Base-by-base conservation (phyloP, 2,329 filamentous ascomycete genomes). In the Sporothrix brasiliensis region DNA sequence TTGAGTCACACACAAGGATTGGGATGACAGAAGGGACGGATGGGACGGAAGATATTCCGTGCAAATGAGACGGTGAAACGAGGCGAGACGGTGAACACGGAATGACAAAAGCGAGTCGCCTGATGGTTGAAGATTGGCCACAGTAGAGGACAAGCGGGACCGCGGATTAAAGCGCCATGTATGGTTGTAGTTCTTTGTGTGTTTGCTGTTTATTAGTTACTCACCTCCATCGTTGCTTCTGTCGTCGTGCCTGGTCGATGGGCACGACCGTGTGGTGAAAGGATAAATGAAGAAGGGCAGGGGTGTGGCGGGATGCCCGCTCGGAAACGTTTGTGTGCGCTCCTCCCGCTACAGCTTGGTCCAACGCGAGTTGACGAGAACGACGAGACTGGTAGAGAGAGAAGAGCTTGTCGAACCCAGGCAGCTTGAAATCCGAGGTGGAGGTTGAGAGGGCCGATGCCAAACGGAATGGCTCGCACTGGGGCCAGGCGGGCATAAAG, bases 201-300 rank as follows among this genome's bases (percentile, higher is more conserved):
- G 13, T 34, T 50, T 34, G 11, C 11, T 50, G 24, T 39, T 14
- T 69, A 27, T 69, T 50, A 63, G 53, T 69, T 53, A 44, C 68
- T 69, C 56, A 69, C 68, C 68, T 69, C 68, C 68, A 69, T 69
- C 21, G 27, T 69, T 69, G 10, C 21, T 44, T 53, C 30, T 54
- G 54, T 66, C 27, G 63, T 52, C 14, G 44, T 66, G 14, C 44
- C 44, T 11, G 49, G 24, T 24, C 47, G 4, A 27, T 39, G 27
- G 13, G 34, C 24, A 39, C 34, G 61, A 52, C 24, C 44, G 24
- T 21, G 60, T 63, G 60, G 60, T 39, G 11, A 63, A 61, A 16
- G 24, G 58, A 61, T 16, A 44, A 19, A 19, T 4, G 39, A 44
- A 24, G n/a, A 24, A 44, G 58, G 41, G 39, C 41, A 44, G 10